Evolutionary conservation across 352 stramenopile genomes (phyloP).

Genomic region (Thraustochytrium sp.): DNA sequence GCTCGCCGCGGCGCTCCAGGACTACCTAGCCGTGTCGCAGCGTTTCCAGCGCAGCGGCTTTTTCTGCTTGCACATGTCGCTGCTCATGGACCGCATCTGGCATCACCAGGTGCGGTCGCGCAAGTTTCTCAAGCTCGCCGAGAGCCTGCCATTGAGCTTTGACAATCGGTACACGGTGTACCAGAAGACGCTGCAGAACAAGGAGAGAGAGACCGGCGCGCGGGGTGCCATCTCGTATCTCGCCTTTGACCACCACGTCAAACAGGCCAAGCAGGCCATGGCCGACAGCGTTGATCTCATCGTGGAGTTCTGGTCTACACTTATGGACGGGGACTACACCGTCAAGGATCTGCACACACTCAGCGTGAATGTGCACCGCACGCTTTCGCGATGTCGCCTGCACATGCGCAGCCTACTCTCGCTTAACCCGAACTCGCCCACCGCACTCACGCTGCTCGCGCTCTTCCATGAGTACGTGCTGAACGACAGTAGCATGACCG

Average conservation of each 20-base stretch:
- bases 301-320: constrained; percentile 24
- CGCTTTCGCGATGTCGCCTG: background rate
- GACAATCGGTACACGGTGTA: constrained; percentile 28
- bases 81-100: constrained; percentile 43
- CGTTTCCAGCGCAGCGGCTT: constrained; percentile 12
- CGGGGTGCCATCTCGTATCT: constrained; percentile 34
- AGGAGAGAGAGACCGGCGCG: constrained; percentile 28
- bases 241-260: constrained; percentile 41
- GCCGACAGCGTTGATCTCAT: constrained; percentile 2
- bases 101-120: background rate
- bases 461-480: constrained; percentile 41
- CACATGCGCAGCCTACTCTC: constrained; percentile 11
- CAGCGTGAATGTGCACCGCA: background rate
- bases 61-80: constrained; percentile 21
- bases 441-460: constrained; percentile 9
- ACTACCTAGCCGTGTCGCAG: background rate
- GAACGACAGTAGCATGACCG: constrained; percentile 9
- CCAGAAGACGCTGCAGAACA: constrained; percentile 42
- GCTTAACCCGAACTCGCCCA: constrained; percentile 33
- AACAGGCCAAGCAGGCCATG: constrained; percentile 16
- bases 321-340: background rate
- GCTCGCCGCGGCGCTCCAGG: background rate
- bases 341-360: constrained; percentile 5
- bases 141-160: background rate
- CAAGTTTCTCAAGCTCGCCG: constrained; percentile 4